A percentile compares a stretch with the other conserved stretches of the same genome.
Evolutionary conservation across 257 asterid genomes (phyloP).

Genomic region (Capsicum pubescens): DNA sequence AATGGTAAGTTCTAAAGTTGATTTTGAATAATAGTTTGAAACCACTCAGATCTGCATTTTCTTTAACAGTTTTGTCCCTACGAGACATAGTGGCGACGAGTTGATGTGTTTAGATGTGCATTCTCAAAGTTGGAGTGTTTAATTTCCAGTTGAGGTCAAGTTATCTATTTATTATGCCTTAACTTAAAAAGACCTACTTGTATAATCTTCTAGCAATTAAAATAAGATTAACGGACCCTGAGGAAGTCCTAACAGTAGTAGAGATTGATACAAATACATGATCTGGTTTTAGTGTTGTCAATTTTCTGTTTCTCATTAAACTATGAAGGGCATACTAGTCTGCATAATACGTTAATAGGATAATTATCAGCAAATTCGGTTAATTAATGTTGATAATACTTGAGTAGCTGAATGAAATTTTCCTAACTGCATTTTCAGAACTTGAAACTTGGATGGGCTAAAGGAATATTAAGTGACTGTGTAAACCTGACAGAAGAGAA

Average conservation of each 20-base stretch:
- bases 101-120: no score
- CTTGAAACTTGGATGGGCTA: slow-evolving; percentile 52
- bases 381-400: no score
- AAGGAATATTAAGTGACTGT: slow-evolving; percentile 36
- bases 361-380: no score
- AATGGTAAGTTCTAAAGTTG: neutral
- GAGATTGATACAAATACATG: neutral
- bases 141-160: no score
- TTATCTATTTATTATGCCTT: no score
- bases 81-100: no score
- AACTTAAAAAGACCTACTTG: no score
- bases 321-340: no score
- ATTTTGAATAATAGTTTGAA: neutral
- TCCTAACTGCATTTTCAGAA: slow-evolving; percentile 35
- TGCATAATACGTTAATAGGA: no score
- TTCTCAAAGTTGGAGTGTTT: no score
- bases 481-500: slow-evolving; percentile 47
- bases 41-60: neutral
- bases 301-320: no score
- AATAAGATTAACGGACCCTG: neutral
- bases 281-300: no score
- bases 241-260: neutral
- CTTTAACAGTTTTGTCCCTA: neutral
- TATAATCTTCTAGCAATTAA: neutral
- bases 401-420: neutral